Evolutionary conservation across 331 rosid genomes (phyloP).

Genomic region (Spiraea crenata): DNA sequence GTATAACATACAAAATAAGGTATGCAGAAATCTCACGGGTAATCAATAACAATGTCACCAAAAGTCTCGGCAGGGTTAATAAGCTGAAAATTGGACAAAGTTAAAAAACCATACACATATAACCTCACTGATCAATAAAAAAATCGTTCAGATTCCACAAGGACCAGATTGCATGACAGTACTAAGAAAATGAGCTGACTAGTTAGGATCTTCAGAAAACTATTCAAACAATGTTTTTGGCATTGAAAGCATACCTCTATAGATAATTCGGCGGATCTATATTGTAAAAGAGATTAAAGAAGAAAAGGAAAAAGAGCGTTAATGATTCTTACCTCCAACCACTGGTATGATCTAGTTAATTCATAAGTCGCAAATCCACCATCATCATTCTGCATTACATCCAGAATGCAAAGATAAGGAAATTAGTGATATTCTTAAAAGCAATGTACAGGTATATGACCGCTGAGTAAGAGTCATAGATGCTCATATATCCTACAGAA

Average conservation of each 20-base stretch:
- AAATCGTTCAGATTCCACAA: too few species aligned
- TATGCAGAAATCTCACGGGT: constrained; percentile 28
- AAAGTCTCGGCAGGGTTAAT: constrained; percentile 41
- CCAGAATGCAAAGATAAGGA: background rate
- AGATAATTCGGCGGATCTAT: too few species aligned
- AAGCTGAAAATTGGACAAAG: constrained; percentile 22
- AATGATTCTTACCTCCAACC: constrained; percentile 31
- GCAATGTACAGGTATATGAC: background rate
- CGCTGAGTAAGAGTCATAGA: background rate
- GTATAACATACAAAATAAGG: background rate
- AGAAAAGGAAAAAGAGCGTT: background rate
- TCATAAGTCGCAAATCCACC: constrained; percentile 42
- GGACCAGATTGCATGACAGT: background rate
- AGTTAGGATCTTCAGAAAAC: background rate
- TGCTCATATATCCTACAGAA: too few species aligned
- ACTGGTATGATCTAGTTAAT: constrained; percentile 34
- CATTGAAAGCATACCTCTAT: background rate
- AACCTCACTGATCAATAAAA: background rate
- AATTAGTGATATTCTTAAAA: background rate
- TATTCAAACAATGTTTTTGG: background rate
- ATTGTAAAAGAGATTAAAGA: background rate
- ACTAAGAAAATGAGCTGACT: background rate
- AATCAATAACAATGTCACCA: constrained; percentile 42
- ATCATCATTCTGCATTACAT: constrained; percentile 29
- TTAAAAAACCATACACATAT: constrained; percentile 2